phyloP scores from a whole-genome alignment of 2,329 filamentous ascomycete species.

The Metarhizium guizhouense region DNA sequence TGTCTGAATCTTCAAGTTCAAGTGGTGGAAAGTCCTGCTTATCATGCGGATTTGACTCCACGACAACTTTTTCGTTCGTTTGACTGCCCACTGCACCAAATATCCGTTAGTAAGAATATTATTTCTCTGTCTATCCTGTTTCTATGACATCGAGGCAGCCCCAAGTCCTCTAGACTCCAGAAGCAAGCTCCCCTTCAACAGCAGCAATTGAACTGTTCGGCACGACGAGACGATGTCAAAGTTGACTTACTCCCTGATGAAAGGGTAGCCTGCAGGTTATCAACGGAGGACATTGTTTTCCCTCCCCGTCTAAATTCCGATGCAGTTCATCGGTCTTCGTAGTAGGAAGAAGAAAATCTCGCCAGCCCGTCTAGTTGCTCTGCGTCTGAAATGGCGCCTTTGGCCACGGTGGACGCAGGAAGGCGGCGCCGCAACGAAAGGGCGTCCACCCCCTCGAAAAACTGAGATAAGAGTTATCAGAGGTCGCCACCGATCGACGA shows the following conservation, averaged over 20 bases:
- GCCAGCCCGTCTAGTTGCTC: not conserved
- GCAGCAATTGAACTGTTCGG: not conserved
- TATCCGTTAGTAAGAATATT: not conserved
- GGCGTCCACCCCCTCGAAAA: too few relatives aligned
- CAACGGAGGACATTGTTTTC: conserved; percentile 1
- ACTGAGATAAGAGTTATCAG: too few relatives aligned
- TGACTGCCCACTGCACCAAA: conserved; percentile 2
- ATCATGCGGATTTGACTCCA: not conserved
- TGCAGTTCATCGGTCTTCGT: too few relatives aligned
- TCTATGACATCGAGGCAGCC: not conserved
- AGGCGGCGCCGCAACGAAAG: too few relatives aligned
- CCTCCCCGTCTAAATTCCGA: not conserved
- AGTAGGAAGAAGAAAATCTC: not conserved
- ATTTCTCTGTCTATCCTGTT: not conserved
- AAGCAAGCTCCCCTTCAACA: not conserved
- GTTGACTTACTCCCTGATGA: not conserved
- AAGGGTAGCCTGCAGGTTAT: not conserved
- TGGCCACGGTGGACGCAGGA: not conserved
- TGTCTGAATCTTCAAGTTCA: not conserved
- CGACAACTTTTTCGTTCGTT: conserved; percentile 1
- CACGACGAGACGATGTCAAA: not conserved
- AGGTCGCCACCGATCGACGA: too few relatives aligned
- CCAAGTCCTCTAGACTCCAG: not conserved
- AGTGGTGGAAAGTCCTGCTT: not conserved
- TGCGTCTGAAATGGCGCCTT: not conserved